A percentile compares a stretch with the other conserved stretches of the same genome.
phyloP scores from a whole-genome alignment of 371 early-diverging fungal genomes.

The Mortierella sp. region DNA sequence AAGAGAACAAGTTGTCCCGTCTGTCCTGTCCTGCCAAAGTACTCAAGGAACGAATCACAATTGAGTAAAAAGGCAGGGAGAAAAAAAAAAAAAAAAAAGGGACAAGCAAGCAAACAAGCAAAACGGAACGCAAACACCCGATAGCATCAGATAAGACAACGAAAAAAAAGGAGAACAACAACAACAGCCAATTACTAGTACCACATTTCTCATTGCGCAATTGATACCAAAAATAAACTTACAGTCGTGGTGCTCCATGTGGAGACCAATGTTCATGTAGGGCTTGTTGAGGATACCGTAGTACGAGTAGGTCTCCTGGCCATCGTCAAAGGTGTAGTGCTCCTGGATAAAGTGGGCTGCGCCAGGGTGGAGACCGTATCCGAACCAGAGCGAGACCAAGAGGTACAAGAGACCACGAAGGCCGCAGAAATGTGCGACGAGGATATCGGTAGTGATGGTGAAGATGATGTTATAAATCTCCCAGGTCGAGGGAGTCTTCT shows the following conservation, averaged over 20 bases:
- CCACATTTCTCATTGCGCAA: neutral
- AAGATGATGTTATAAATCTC: constrained; percentile 86
- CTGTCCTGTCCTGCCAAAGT: neutral
- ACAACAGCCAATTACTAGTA: too few relatives aligned
- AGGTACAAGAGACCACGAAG: constrained; percentile 81
- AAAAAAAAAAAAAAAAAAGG: neutral
- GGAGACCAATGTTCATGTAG: constrained; percentile 93
- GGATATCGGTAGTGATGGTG: constrained; percentile 71
- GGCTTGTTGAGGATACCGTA: constrained; percentile 92
- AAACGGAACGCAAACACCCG: neutral
- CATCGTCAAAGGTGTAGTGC: constrained; percentile 96
- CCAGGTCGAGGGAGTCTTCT: constrained; percentile 82
- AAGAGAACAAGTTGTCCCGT: neutral
- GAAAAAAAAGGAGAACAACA: neutral
- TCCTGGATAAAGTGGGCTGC: constrained; percentile 99
- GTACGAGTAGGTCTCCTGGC: constrained; percentile 98
- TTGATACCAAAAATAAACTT: constrained; percentile 34
- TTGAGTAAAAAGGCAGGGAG: neutral
- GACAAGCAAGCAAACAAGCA: neutral
- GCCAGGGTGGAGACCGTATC: constrained; percentile 94
- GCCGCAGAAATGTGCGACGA: constrained; percentile 76
- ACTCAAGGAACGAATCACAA: neutral
- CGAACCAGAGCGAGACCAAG: constrained; percentile 85
- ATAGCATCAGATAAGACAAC: constrained; percentile 6
- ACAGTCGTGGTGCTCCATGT: constrained; percentile 99